Evolutionary conservation across 768 basidiomycete species (phyloP).

Genomic region (Pleurotus citrinopileatus): DNA sequence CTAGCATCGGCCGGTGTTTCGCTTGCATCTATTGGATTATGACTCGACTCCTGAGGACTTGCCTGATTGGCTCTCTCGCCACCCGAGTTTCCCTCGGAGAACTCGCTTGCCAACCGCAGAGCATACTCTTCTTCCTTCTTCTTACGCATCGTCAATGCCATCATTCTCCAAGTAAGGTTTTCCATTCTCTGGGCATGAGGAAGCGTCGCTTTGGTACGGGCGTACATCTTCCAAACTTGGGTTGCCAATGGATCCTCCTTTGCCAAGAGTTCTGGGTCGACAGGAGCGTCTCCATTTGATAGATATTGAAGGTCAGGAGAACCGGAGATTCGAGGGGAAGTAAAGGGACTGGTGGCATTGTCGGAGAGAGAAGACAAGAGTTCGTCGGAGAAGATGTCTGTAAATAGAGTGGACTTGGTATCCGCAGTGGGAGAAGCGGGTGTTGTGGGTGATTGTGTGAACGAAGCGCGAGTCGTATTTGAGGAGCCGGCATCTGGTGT

Average conservation of each 20-base stretch:
- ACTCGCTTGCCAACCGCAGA: conserved; percentile 16
- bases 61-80: conserved; percentile 13
- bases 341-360: conserved; percentile 50
- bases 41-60: conserved; percentile 14
- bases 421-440: conserved; percentile 45
- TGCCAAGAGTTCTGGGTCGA: conserved; percentile 63
- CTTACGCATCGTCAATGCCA: conserved; percentile 92
- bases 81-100: conserved; percentile 17
- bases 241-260: conserved; percentile 90
- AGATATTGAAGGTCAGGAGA: conserved; percentile 57
- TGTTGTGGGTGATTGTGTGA: conserved; percentile 39
- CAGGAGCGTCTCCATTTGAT: conserved; percentile 38
- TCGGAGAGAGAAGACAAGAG: conserved; percentile 48
- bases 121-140: conserved; percentile 72
- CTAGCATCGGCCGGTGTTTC: conserved; percentile 18
- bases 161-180: conserved; percentile 98
- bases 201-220: conserved; percentile 82
- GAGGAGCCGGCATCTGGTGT: conserved; percentile 30
- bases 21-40: conserved; percentile 16
- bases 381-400: conserved; percentile 70
- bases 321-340: conserved; percentile 64
- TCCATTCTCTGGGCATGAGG: conserved; percentile 97
- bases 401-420: conserved; percentile 61
- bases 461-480: conserved; percentile 25
- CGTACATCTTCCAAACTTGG: conserved; percentile 97